Evolutionary conservation across 139 green algal species (phyloP), one percentile per base, ranked within the genome.

Genomic region (Chlorella sp.): DNA sequence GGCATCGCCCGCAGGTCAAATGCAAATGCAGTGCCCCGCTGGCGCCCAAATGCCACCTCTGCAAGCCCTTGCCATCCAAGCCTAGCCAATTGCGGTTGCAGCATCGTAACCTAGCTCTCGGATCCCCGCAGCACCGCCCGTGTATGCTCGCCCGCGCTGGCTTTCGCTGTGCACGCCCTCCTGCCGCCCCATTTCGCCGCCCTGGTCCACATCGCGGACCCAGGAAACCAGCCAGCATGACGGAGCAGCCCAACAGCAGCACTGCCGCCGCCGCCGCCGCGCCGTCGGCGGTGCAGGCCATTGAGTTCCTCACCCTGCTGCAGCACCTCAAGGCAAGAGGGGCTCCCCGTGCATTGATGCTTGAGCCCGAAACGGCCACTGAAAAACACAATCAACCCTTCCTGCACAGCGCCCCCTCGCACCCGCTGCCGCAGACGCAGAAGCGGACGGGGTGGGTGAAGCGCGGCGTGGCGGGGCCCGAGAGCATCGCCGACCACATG

Each of bases 401-500:
- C 46, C 51, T 48, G 8, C 48, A 5, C 48, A 24, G 34, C n/a
- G n/a, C 4, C n/a, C 5, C 24, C 67, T 46, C 30, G 2, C 34
- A 26, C 58, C 24, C 34, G 38, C 28, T 34, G 1, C 9, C 8
- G 81, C 92, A 98, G 94, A 87, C 83, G 2, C 95, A 94, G 3
- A 95, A 97, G 65, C 88, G 96, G 2, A 97, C 96, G 0, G 96
- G 96, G 13, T 99, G 96, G 96, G 92, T 98, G 36, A 84, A 90
- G 34, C 92, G 88, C 46, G 88, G 90, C 8, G 93, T 99, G 9
- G 8, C 90, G 14, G 75, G 88, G 1, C 93, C 96, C 16, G 96
- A 99, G 82, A 97, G 93, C 85, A 97, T 99, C 54, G 93, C 94
- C 73, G 96, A 99, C 84, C 96, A 98, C 88, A 98, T 98, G 93